These are phyloP conservation scores for Neofusicoccum umdonicola DNA, from an alignment of 2,329 filamentous ascomycete genomes.

Conservation along the genomic window DNA sequence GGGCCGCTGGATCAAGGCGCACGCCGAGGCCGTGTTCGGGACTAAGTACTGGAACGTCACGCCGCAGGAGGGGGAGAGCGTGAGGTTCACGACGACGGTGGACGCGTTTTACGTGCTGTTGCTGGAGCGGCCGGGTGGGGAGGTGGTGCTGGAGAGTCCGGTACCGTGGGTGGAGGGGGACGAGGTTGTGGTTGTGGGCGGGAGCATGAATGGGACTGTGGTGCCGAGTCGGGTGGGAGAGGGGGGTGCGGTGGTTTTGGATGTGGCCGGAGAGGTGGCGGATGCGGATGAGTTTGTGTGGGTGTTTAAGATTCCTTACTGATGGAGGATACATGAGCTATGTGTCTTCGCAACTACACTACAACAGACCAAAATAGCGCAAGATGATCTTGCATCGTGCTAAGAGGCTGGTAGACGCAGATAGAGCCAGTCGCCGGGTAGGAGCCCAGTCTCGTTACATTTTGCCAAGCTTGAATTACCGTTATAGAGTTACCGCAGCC, in stretches of 20 bases:
- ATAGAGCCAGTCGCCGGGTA: too few species aligned
- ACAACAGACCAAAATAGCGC: too few species aligned
- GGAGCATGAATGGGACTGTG: conserved; percentile 19
- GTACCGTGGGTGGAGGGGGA: conserved; percentile 51
- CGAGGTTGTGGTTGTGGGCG: conserved; percentile 45
- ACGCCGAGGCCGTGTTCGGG: conserved; percentile 57
- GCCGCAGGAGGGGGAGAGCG: conserved; percentile 41
- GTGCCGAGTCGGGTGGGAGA: conserved; percentile 14
- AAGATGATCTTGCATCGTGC: too few species aligned
- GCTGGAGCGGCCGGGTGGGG: not conserved
- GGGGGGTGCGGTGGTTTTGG: conserved; percentile 14
- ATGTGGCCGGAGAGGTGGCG: conserved; percentile 13
- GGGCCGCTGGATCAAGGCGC: conserved; percentile 53
- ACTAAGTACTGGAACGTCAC: conserved; percentile 56
- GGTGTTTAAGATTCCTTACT: conserved; percentile 20
- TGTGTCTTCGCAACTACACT: too few species aligned
- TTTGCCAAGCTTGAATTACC: too few species aligned
- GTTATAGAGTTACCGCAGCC: too few species aligned
- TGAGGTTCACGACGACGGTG: conserved; percentile 47
- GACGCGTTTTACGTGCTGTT: not conserved
- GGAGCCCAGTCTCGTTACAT: too few species aligned
- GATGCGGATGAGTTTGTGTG: conserved; percentile 19
- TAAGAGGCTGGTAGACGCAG: too few species aligned
- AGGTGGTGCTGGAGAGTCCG: conserved; percentile 41
- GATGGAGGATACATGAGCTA: too few species aligned